phyloP scores from a whole-genome alignment of 495 filamentous ascomycete genomes.

The Podospora anserina region DNA sequence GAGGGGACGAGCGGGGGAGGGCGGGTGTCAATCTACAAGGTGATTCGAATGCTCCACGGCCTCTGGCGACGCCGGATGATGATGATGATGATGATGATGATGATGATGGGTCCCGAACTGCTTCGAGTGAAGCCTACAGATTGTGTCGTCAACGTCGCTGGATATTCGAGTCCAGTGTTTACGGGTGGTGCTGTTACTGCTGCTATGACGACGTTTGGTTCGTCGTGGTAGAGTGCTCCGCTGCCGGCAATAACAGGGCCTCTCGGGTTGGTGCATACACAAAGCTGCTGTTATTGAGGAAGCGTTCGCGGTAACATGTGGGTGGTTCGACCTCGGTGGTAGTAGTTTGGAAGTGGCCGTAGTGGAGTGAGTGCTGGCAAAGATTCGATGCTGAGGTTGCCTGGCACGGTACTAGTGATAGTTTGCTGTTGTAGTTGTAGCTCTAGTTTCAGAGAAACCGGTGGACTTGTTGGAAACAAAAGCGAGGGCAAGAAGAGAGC shows the following conservation, averaged over 20 bases:
- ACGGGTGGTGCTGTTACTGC: neutral
- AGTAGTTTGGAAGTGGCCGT: neutral
- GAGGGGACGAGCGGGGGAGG: slow-evolving; percentile 54
- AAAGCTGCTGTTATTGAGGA: slow-evolving; percentile 9
- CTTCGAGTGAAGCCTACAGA: neutral
- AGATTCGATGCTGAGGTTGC: neutral
- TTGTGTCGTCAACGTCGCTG: neutral
- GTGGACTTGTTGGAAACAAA: neutral
- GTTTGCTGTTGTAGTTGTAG: neutral
- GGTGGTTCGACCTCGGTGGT: slow-evolving; percentile 3
- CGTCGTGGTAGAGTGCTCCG: slow-evolving; percentile 16
- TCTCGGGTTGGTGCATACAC: slow-evolving; percentile 21
- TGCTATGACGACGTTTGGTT: slow-evolving; percentile 29
- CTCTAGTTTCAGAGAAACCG: neutral
- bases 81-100: too few species aligned
- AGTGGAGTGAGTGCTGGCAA: neutral
- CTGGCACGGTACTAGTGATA: too few species aligned
- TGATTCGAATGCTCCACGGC: neutral
- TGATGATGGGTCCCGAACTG: neutral
- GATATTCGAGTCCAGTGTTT: neutral
- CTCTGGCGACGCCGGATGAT: neutral
- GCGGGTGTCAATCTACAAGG: neutral
- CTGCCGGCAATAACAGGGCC: slow-evolving; percentile 15
- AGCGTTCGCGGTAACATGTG: slow-evolving; percentile 7
- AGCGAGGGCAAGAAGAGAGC: slow-evolving; percentile 7